Evolutionary conservation across 192 early-diverging fungal genomes (phyloP).

Genomic region (Coemansia sp.): DNA sequence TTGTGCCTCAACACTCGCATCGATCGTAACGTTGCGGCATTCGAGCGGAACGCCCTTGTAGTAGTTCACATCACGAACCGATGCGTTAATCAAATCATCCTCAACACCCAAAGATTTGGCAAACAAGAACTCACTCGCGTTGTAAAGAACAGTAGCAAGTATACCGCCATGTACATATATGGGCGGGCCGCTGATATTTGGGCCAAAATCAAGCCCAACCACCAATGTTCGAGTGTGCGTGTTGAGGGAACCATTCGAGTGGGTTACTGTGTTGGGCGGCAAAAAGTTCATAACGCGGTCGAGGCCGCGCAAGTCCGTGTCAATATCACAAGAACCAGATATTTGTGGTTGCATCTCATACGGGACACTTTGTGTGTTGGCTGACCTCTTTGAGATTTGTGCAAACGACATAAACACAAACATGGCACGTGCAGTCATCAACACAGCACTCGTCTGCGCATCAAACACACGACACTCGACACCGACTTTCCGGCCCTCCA

Average conservation of each 20-base stretch:
- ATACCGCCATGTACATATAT: slow-evolving; percentile 39
- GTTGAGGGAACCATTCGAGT: slow-evolving; percentile 16
- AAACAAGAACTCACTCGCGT: slow-evolving; percentile 20
- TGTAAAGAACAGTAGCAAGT: slow-evolving; percentile 29
- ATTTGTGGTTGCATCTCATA: background rate
- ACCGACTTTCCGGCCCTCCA: slow-evolving; percentile 12
- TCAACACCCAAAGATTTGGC: background rate
- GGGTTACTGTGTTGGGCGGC: slow-evolving; percentile 2
- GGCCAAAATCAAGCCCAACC: slow-evolving; percentile 16
- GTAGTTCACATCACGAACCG: slow-evolving; percentile 22
- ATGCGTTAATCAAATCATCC: background rate
- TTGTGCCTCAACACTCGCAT: slow-evolving; percentile 14
- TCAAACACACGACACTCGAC: slow-evolving; percentile 31
- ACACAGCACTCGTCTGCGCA: slow-evolving; percentile 7
- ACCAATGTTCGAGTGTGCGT: background rate
- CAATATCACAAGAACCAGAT: background rate
- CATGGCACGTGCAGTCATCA: slow-evolving; percentile 12
- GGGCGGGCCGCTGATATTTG: slow-evolving; percentile 17
- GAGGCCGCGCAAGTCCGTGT: slow-evolving; percentile 8
- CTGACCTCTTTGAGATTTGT: background rate
- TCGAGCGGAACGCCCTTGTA: slow-evolving; percentile 20
- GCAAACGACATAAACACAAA: slow-evolving; percentile 23
- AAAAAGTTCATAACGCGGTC: slow-evolving; percentile 31
- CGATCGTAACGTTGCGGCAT: slow-evolving; percentile 10
- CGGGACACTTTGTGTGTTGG: background rate